Evolutionary conservation across 176 grass and related monocot genomes (phyloP).

Genomic region (Raddia guianensis): DNA sequence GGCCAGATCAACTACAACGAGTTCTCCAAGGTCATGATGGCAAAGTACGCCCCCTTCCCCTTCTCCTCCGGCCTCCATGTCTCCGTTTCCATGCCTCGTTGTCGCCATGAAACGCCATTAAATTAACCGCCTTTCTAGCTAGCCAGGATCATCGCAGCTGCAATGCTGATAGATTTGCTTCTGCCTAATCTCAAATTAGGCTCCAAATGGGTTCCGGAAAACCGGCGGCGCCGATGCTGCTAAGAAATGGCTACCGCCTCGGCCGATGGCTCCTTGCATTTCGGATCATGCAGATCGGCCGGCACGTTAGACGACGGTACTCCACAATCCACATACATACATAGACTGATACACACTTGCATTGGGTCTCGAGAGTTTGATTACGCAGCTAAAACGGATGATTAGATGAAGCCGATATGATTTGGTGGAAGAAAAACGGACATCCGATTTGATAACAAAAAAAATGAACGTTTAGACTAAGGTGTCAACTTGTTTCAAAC

Average conservation of each 20-base stretch:
- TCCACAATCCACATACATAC: not conserved
- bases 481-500: no score
- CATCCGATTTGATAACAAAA: no score
- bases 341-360: not conserved
- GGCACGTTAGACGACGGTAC: slow-evolving; percentile 25
- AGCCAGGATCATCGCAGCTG: not conserved
- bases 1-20: slow-evolving; percentile 87
- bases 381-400: no score
- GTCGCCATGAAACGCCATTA: not conserved
- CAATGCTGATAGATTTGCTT: not conserved
- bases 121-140: not conserved
- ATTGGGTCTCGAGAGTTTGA: not conserved
- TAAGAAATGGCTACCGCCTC: slow-evolving; percentile 14
- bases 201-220: not conserved
- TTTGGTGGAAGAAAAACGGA: no score
- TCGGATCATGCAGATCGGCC: slow-evolving; percentile 27
- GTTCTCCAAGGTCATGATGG: slow-evolving; percentile 87
- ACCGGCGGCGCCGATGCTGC: not conserved
- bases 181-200: not conserved
- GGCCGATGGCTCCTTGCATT: slow-evolving; percentile 24
- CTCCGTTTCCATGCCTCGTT: not conserved
- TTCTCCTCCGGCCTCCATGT: no score
- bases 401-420: no score
- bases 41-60: slow-evolving; percentile 53
- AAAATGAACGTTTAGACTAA: no score